Conservation (phyloP, 176 grass and related monocot genomes). For the Hyparrhenia diplandra region DNA sequence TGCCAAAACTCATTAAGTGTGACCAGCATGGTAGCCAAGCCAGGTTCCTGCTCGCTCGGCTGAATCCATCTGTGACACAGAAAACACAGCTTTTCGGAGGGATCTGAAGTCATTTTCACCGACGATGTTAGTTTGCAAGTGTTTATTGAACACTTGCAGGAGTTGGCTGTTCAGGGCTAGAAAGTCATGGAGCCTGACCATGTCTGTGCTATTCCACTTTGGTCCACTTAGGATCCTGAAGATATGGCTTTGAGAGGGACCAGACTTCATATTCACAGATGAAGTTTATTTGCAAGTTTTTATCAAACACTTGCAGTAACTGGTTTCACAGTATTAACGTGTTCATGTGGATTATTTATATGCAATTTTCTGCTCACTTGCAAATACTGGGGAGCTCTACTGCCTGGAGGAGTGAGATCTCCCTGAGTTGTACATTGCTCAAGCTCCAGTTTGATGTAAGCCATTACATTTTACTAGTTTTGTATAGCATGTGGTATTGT, state of each 20-base stretch:
- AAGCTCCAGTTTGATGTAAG: constrained; percentile 55
- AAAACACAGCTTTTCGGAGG: constrained; percentile 86
- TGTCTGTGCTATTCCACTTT: constrained; percentile 57
- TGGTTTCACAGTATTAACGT: constrained; percentile 50
- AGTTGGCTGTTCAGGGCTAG: constrained; percentile 86
- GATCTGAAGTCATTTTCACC: constrained; percentile 87
- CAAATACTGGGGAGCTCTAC: constrained; percentile 40
- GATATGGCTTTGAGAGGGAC: constrained; percentile 53
- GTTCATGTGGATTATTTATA: constrained; percentile 35
- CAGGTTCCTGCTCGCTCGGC: constrained; percentile 79
- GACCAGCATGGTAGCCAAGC: constrained; percentile 95
- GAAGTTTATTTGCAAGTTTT: constrained; percentile 84
- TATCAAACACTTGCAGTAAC: constrained; percentile 88
- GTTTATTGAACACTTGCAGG: constrained; percentile 99
- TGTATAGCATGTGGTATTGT: constrained; percentile 38
- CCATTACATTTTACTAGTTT: constrained; percentile 31
- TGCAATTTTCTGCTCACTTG: constrained; percentile 27
- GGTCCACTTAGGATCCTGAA: constrained; percentile 66
- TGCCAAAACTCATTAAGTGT: constrained; percentile 92
- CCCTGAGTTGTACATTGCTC: constrained; percentile 33
- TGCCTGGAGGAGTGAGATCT: constrained; percentile 44
- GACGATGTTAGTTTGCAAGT: constrained; percentile 95
- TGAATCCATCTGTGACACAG: constrained; percentile 98
- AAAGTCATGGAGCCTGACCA: constrained; percentile 42
- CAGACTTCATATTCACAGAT: constrained; percentile 49